A percentile compares a stretch with the other conserved stretches of the same genome.
phyloP scores from a whole-genome alignment of 2,329 filamentous ascomycete genomes.

The Incumbomyces lentus region DNA sequence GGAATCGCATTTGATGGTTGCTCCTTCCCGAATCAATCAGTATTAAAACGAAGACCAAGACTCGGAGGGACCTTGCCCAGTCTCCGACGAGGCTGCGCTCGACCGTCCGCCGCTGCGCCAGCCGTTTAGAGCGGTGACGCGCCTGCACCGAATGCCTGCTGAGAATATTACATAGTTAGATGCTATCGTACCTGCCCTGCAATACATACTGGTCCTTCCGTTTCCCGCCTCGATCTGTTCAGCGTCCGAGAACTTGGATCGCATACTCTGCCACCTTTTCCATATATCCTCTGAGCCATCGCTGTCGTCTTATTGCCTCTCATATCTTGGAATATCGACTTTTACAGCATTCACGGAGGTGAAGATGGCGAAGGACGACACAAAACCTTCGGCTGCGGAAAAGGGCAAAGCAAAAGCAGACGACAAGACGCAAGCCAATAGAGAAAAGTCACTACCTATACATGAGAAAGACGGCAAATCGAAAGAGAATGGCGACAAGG shows the following conservation, averaged over 20 bases:
- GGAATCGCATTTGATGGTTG: background rate
- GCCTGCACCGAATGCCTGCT: slow-evolving; percentile 3
- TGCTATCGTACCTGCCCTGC: too few relatives aligned
- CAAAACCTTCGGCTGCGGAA: slow-evolving; percentile 71
- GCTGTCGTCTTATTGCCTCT: too few relatives aligned
- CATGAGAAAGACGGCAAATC: slow-evolving; percentile 59
- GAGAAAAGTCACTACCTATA: slow-evolving; percentile 45
- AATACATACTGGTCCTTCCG: too few relatives aligned
- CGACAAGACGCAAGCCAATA: slow-evolving; percentile 51
- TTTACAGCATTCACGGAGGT: too few relatives aligned
- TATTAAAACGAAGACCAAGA: background rate
- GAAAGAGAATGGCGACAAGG: slow-evolving; percentile 59
- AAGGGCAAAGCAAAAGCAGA: slow-evolving; percentile 95
- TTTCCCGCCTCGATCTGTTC: too few relatives aligned
- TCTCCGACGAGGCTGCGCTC: slow-evolving; percentile 2
- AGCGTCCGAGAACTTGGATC: background rate
- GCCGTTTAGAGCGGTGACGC: background rate
- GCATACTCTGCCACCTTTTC: background rate
- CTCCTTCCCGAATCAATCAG: background rate
- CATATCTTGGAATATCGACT: too few relatives aligned
- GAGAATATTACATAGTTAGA: too few relatives aligned
- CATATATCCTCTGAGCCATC: too few relatives aligned
- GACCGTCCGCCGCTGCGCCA: background rate
- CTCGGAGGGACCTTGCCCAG: background rate
- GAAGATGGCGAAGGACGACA: slow-evolving; percentile 84